A percentile compares a stretch with the other conserved stretches of the same genome.
These are phyloP conservation scores for Ogataea neopini DNA, from an alignment of 805 yeast genomes.

Conservation along the genomic window DNA sequence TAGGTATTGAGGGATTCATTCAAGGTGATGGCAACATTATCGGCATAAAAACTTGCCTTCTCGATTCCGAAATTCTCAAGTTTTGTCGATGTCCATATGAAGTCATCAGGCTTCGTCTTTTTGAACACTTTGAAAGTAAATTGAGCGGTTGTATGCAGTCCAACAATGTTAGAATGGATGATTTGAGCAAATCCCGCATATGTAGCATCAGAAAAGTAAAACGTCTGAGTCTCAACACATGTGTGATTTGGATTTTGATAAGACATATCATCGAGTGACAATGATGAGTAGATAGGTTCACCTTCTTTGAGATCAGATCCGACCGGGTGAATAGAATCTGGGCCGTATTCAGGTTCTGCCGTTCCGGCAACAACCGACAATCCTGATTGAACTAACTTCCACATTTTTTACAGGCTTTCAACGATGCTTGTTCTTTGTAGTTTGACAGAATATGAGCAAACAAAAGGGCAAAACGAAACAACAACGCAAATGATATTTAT, in stretches of 20 bases:
- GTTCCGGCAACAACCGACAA: slow-evolving; percentile 94
- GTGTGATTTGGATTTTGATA: slow-evolving; percentile 79
- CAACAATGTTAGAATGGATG: slow-evolving; percentile 89
- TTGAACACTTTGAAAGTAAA: slow-evolving; percentile 84
- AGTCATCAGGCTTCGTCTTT: slow-evolving; percentile 49
- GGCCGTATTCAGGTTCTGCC: slow-evolving; percentile 96
- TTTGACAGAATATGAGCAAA: neutral
- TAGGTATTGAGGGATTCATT: slow-evolving; percentile 49
- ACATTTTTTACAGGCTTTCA: slow-evolving; percentile 31
- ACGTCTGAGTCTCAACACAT: slow-evolving; percentile 94
- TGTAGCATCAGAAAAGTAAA: slow-evolving; percentile 71
- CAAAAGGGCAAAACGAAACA: slow-evolving; percentile 2
- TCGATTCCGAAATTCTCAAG: slow-evolving; percentile 69
- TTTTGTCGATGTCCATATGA: slow-evolving; percentile 89
- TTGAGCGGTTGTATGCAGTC: slow-evolving; percentile 87
- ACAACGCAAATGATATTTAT: no score
- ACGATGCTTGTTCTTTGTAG: no score
- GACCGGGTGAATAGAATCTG: slow-evolving; percentile 87
- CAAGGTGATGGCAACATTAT: slow-evolving; percentile 63
- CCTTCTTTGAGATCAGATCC: slow-evolving; percentile 51
- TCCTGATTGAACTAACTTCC: slow-evolving; percentile 38
- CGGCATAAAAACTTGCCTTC: slow-evolving; percentile 81
- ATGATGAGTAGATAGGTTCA: slow-evolving; percentile 57
- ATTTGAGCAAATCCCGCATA: slow-evolving; percentile 88
- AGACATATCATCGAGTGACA: slow-evolving; percentile 65